phyloP scores from a whole-genome alignment of 2,329 filamentous ascomycete species.

The Colletotrichum filicis region DNA sequence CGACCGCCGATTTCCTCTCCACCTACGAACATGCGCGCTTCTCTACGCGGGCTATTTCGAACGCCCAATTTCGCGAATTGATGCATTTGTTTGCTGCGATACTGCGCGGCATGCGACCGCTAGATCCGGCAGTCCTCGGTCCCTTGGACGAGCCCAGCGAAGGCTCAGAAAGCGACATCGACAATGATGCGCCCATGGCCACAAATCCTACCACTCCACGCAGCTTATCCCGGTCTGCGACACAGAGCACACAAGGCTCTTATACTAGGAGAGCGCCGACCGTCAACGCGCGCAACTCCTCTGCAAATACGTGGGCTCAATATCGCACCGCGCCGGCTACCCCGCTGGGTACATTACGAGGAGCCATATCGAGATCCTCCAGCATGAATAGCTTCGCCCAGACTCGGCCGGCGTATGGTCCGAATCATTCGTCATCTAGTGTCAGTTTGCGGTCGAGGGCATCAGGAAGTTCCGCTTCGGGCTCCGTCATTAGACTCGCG shows the following conservation, averaged over 20 bases:
- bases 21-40: constrained; percentile 89
- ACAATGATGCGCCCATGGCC: constrained; percentile 56
- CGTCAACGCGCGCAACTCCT: constrained; percentile 51
- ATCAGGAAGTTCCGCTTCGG: constrained; percentile 46
- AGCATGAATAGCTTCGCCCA: constrained; percentile 55
- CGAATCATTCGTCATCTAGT: constrained; percentile 50
- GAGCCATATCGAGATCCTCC: constrained; percentile 47
- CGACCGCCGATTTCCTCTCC: constrained; percentile 73
- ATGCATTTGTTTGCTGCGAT: constrained; percentile 89
- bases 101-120: constrained; percentile 77
- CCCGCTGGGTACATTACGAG: constrained; percentile 55
- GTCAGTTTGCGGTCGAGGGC: constrained; percentile 51
- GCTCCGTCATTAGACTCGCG: constrained; percentile 61
- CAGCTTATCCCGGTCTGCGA: constrained; percentile 43
- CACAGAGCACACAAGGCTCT: constrained; percentile 46
- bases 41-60: constrained; percentile 74
- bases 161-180: constrained; percentile 53
- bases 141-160: constrained; percentile 40
- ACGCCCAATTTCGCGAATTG: constrained; percentile 77
- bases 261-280: constrained; percentile 36
- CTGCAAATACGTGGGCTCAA: constrained; percentile 54
- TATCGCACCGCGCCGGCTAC: constrained; percentile 67
- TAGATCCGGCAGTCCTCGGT: constrained; percentile 65
- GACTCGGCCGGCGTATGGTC: constrained; percentile 52
- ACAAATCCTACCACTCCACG: constrained; percentile 54